Conservation (phyloP, 2,329 filamentous ascomycete species). For the Hymenoscyphus repandus region DNA sequence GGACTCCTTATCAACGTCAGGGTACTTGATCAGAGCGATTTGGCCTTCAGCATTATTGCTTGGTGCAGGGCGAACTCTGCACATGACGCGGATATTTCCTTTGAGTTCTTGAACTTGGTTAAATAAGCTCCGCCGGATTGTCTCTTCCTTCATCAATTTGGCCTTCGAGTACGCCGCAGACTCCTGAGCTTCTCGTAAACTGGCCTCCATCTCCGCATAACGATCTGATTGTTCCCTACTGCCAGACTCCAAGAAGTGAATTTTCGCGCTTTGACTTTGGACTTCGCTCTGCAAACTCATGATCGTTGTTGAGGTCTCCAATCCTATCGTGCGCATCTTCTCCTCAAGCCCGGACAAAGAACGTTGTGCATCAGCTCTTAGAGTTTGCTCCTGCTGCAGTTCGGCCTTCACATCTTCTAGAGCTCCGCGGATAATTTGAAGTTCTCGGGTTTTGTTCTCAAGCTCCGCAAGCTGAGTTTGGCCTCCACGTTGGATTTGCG, state of each 20-base stretch:
- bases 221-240: conserved; percentile 83
- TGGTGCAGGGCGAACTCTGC: conserved; percentile 77
- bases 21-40: conserved; percentile 71
- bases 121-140: conserved; percentile 82
- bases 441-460: conserved; percentile 46
- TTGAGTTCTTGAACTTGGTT: conserved; percentile 98
- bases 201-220: conserved; percentile 74
- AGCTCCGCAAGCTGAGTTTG: conserved; percentile 29
- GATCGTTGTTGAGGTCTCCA: conserved; percentile 55
- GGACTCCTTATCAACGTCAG: conserved; percentile 73
- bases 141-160: conserved; percentile 88
- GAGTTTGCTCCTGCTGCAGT: conserved; percentile 57
- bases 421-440: conserved; percentile 43
- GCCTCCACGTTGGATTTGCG: conserved; percentile 43
- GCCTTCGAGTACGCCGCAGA: conserved; percentile 66
- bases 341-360: conserved; percentile 44
- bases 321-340: conserved; percentile 41
- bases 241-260: conserved; percentile 85
- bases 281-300: conserved; percentile 69
- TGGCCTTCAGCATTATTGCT: conserved; percentile 51
- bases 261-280: conserved; percentile 71
- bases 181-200: conserved; percentile 71
- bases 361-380: conserved; percentile 32
- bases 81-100: conserved; percentile 98
- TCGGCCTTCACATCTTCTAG: conserved; percentile 44